Evolutionary conservation across 73 alveolate genomes (phyloP).

Genomic region (Tetrahymena malaccensis): DNA sequence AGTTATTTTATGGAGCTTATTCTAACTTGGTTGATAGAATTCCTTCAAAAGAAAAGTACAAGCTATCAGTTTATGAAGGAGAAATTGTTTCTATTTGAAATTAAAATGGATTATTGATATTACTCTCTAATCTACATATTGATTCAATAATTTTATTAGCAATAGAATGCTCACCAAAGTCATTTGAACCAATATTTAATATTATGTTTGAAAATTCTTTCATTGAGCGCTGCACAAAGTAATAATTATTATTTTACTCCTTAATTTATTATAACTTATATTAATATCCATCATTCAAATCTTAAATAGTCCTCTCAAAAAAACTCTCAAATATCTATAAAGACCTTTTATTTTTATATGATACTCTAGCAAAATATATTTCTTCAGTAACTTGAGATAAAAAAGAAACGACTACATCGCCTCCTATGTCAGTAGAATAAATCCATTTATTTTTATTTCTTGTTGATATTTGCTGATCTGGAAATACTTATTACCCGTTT

Average conservation of each 20-base stretch:
- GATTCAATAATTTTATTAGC: background rate
- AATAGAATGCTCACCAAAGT: background rate
- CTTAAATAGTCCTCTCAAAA: background rate
- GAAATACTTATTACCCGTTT: background rate
- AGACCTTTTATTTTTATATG: background rate
- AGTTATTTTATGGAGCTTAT: background rate
- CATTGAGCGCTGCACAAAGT: background rate
- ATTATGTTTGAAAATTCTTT: background rate
- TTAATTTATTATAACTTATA: too few relatives aligned
- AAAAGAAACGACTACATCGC: background rate
- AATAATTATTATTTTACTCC: background rate
- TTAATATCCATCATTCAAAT: background rate
- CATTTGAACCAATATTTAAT: background rate
- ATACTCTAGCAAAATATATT: background rate
- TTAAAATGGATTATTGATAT: background rate
- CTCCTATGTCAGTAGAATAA: background rate
- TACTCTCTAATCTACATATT: background rate
- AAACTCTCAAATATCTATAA: background rate
- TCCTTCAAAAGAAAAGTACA: background rate
- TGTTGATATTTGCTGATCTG: background rate
- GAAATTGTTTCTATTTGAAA: background rate
- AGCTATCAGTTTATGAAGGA: background rate
- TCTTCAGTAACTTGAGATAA: background rate
- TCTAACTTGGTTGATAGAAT: too few relatives aligned
- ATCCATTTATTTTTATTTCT: background rate